Conservation (phyloP, 2,329 filamentous ascomycete species). For the Diaporthe caulivora region DNA sequence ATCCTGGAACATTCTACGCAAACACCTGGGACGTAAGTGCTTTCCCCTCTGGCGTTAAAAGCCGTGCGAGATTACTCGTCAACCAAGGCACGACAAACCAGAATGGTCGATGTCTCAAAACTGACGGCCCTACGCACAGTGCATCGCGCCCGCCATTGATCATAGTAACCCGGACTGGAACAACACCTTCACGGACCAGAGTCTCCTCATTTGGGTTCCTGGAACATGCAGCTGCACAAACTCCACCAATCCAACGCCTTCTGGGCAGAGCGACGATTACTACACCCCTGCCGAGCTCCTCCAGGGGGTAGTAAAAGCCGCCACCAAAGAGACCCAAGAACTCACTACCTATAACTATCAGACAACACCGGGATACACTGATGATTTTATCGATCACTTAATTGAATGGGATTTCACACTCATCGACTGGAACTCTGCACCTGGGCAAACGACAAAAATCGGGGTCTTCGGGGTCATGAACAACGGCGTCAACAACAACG, state of each 20-base stretch:
- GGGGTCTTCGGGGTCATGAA: not conserved
- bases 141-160: not conserved
- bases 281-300: not conserved
- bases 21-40: constrained; percentile 12
- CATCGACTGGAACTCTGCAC: not conserved
- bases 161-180: not conserved
- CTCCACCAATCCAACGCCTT: not conserved
- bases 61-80: not conserved
- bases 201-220: not conserved
- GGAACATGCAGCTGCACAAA: constrained; percentile 5
- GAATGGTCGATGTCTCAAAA: not conserved
- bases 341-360: not conserved
- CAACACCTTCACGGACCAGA: not conserved
- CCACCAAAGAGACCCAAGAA: not conserved
- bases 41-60: not conserved
- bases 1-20: not conserved
- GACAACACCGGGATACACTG: not conserved
- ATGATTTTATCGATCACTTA: not conserved
- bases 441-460: not conserved
- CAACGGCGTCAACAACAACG: not conserved
- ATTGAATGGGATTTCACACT: not conserved
- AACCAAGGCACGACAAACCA: no score
- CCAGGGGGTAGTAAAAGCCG: not conserved
- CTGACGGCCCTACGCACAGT: not conserved
- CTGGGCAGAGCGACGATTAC: not conserved